Evolutionary conservation across 2,329 filamentous ascomycete species (phyloP).

Genomic region (Fusarium devonianum): DNA sequence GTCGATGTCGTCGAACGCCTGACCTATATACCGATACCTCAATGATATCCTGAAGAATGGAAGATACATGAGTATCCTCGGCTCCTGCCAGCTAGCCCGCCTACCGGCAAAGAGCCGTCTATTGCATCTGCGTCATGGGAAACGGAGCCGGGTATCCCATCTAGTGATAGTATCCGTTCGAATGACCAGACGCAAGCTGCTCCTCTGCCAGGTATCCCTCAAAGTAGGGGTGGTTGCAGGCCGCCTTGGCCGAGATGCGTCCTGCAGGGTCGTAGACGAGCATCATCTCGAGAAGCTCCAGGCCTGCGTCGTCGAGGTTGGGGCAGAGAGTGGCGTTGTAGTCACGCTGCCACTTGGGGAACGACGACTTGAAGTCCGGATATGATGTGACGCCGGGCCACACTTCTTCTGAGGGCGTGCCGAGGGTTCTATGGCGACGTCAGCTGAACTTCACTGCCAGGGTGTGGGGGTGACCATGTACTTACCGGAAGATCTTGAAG

Average conservation of each 20-base stretch:
- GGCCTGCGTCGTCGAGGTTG: slow-evolving; percentile 74
- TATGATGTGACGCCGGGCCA: slow-evolving; percentile 96
- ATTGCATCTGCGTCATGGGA: slow-evolving; percentile 33
- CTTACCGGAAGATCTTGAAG: slow-evolving; percentile 74
- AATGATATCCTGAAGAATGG: slow-evolving; percentile 19
- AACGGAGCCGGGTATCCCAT: slow-evolving; percentile 37
- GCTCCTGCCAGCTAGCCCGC: slow-evolving; percentile 3
- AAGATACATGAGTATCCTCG: too few relatives aligned
- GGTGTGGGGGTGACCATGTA: neutral
- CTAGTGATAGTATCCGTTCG: slow-evolving; percentile 50
- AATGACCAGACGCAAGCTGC: slow-evolving; percentile 39
- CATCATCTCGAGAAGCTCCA: slow-evolving; percentile 73
- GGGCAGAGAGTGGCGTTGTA: slow-evolving; percentile 70
- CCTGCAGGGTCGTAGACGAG: slow-evolving; percentile 87
- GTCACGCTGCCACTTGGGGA: slow-evolving; percentile 88
- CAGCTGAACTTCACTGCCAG: slow-evolving; percentile 2
- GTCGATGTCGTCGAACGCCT: slow-evolving; percentile 7
- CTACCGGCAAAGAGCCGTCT: slow-evolving; percentile 4
- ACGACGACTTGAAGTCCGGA: slow-evolving; percentile 90
- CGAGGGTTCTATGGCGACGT: slow-evolving; percentile 65
- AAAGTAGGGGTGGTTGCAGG: slow-evolving; percentile 86
- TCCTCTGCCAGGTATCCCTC: slow-evolving; percentile 49
- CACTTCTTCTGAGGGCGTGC: slow-evolving; percentile 80
- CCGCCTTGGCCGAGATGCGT: slow-evolving; percentile 88
- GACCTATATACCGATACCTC: slow-evolving; percentile 6